These are phyloP conservation scores for Boechera stricta DNA, from an alignment of 345 rosid genomes.

Conservation along the genomic window DNA sequence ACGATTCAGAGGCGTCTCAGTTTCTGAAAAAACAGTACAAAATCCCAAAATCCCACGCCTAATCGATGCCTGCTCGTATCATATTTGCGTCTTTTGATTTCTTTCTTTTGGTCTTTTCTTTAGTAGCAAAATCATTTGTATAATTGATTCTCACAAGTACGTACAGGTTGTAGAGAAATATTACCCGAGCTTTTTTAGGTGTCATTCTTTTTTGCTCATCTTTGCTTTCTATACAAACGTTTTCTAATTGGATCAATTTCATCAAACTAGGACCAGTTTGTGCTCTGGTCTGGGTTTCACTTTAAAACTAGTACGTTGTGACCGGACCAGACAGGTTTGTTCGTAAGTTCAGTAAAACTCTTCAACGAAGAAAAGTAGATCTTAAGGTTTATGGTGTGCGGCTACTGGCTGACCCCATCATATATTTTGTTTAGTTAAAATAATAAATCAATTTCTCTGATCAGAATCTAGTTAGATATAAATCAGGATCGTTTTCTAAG, in stretches of 20 bases:
- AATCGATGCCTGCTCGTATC: background rate
- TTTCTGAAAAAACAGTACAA: conserved; percentile 94
- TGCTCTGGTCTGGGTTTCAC: background rate
- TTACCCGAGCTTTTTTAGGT: conserved; percentile 4
- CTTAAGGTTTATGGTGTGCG: background rate
- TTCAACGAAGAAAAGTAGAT: background rate
- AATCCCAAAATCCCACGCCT: conserved; percentile 71
- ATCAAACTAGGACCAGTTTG: background rate
- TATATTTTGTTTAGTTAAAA: no score
- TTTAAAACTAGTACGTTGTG: background rate
- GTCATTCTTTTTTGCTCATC: conserved; percentile 13
- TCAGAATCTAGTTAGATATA: background rate
- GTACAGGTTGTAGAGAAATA: conserved; percentile 27
- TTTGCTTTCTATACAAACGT: conserved; percentile 18
- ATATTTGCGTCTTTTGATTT: conserved; percentile 5
- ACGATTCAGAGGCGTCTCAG: conserved; percentile 85
- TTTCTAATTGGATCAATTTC: background rate
- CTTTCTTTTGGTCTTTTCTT: conserved; percentile 1
- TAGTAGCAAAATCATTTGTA: conserved; percentile 23
- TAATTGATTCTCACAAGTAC: conserved; percentile 34
- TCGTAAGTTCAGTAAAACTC: background rate
- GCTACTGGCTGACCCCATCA: no score
- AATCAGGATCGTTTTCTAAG: background rate
- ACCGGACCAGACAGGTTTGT: background rate
- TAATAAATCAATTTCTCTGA: background rate